phyloP scores from a whole-genome alignment of 2,329 filamentous ascomycete genomes.

The Hawksworthiomyces lignivorus region DNA sequence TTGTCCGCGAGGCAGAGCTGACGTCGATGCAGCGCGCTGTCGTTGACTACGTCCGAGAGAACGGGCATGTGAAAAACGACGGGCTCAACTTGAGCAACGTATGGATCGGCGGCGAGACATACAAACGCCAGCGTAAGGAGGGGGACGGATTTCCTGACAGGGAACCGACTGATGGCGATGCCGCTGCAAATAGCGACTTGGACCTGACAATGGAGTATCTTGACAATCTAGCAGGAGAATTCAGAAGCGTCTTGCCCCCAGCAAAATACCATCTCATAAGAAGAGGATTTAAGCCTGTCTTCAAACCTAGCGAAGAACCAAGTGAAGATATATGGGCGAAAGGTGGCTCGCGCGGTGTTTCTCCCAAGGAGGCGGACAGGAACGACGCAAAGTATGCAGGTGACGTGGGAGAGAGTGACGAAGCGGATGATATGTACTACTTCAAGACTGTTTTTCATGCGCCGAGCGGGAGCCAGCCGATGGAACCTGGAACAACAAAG shows the following conservation, averaged over 20 bases:
- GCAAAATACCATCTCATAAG: constrained; percentile 18
- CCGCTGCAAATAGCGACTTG: constrained; percentile 26
- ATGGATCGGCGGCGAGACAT: constrained; percentile 36
- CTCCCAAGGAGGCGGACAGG: no score
- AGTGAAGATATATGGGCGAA: no score
- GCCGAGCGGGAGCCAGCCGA: constrained; percentile 24
- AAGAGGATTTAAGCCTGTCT: constrained; percentile 32
- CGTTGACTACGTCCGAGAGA: constrained; percentile 29
- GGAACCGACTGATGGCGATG: no score
- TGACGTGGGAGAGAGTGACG: background rate
- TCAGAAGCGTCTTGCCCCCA: constrained; percentile 30
- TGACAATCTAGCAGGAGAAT: constrained; percentile 22
- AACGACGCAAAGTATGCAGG: no score
- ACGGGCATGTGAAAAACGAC: constrained; percentile 22
- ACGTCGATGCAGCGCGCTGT: constrained; percentile 37
- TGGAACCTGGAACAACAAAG: constrained; percentile 16
- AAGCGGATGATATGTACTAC: constrained; percentile 16
- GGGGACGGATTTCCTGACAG: no score
- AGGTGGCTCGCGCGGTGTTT: no score
- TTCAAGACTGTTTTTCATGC: constrained; percentile 39
- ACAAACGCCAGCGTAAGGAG: constrained; percentile 12
- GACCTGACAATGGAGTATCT: constrained; percentile 36
- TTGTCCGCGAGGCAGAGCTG: constrained; percentile 28
- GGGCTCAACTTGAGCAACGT: constrained; percentile 30
- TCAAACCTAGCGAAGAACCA: no score